Conservation (phyloP, 2,329 filamentous ascomycete genomes). For the Trichoderma pleuroti region DNA sequence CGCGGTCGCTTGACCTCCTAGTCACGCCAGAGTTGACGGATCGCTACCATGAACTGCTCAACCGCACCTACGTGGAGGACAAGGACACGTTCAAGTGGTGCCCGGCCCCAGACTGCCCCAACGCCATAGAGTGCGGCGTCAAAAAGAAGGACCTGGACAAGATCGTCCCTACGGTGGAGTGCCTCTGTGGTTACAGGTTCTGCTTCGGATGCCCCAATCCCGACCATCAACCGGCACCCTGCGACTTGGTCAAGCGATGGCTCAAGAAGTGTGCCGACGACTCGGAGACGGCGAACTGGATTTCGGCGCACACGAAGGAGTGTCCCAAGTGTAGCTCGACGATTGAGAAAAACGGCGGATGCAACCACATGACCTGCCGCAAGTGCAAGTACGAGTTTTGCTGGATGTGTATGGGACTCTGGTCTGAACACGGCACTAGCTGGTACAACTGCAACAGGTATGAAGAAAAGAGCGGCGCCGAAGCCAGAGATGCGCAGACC, state of each 20-base stretch:
- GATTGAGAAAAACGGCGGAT: conserved; percentile 97
- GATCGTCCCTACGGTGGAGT: conserved; percentile 86
- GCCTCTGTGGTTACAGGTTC: conserved; percentile 79
- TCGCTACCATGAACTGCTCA: conserved; percentile 81
- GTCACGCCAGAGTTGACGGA: conserved; percentile 53
- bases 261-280: conserved; percentile 98
- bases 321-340: conserved; percentile 95
- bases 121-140: conserved; percentile 82
- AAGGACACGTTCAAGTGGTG: conserved; percentile 97
- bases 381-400: conserved; percentile 98
- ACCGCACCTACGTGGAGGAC: conserved; percentile 93
- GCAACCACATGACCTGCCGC: conserved; percentile 96
- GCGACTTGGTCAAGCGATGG: conserved; percentile 88
- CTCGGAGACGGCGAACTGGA: conserved; percentile 98
- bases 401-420: conserved; percentile 99
- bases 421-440: conserved; percentile 97
- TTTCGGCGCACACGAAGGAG: conserved; percentile 97
- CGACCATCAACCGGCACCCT: conserved; percentile 93
- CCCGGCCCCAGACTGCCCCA: conserved; percentile 93
- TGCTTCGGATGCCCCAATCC: conserved; percentile 90
- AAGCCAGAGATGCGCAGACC: conserved; percentile 88
- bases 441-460: conserved; percentile 99
- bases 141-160: conserved; percentile 82
- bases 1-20: conserved; percentile 78
- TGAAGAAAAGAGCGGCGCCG: conserved; percentile 90